Percentiles rank a stretch among this genome's conserved stretches.
These are phyloP conservation scores for Dactylis glomerata DNA, from an alignment of 176 grass and related monocot genomes.

Conservation along the genomic window DNA sequence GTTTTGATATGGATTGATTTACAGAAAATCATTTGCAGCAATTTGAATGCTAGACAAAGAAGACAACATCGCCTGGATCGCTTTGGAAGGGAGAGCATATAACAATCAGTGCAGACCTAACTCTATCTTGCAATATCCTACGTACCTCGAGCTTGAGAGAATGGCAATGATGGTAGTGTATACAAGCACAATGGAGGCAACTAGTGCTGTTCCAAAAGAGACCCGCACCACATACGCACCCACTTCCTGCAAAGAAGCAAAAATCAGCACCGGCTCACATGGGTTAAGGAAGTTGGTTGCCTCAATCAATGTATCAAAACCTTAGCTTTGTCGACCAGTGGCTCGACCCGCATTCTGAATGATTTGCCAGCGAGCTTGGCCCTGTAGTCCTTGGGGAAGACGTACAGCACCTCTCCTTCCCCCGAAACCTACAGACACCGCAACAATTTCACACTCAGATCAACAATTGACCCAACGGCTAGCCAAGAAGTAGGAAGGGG, in stretches of 20 bases:
- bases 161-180: slow-evolving; percentile 95
- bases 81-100: not conserved
- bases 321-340: slow-evolving; percentile 76
- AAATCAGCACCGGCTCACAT: slow-evolving; percentile 9
- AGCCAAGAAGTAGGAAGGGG: not conserved
- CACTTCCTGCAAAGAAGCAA: slow-evolving; percentile 50
- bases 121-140: not conserved
- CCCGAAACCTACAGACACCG: slow-evolving; percentile 68
- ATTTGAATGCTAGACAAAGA: slow-evolving; percentile 10
- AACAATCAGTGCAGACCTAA: not conserved
- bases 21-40: not conserved
- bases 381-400: slow-evolving; percentile 83
- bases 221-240: slow-evolving; percentile 83
- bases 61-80: not conserved
- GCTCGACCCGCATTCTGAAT: slow-evolving; percentile 82
- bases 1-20: not conserved
- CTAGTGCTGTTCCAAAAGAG: slow-evolving; percentile 89
- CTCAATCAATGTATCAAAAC: slow-evolving; percentile 32
- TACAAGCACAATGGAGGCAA: slow-evolving; percentile 90
- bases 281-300: not conserved
- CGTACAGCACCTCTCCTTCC: slow-evolving; percentile 94
- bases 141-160: slow-evolving; percentile 69
- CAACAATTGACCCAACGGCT: not conserved
- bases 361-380: slow-evolving; percentile 81
- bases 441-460: not conserved